Conservation (phyloP, 495 filamentous ascomycete genomes). For the Neurospora sp. region DNA sequence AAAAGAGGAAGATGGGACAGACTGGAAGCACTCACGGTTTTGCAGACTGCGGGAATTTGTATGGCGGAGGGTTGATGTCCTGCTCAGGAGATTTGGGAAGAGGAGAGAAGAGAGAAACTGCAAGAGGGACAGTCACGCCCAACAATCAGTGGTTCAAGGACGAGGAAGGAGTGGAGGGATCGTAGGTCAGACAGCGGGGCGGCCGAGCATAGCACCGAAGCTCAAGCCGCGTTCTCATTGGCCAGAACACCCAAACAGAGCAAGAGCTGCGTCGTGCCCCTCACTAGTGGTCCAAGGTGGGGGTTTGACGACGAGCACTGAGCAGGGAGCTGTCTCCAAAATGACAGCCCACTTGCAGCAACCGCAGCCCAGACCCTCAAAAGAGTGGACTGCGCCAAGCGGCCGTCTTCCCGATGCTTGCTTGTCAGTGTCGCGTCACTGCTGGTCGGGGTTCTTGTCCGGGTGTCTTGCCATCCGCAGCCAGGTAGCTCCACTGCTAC, state of each 20-base stretch:
- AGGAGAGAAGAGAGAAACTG: not conserved
- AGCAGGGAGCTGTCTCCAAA: not conserved
- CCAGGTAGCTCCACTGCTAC: not conserved
- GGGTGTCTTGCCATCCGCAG: not conserved
- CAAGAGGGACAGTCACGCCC: not conserved
- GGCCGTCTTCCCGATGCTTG: not conserved
- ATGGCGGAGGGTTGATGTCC: not conserved
- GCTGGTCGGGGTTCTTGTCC: not conserved
- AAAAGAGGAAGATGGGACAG: not conserved
- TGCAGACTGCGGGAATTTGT: not conserved
- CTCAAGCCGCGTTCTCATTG: not conserved
- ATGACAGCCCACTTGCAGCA: not conserved
- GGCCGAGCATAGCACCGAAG: not conserved
- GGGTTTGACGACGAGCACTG: not conserved
- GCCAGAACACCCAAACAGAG: not conserved
- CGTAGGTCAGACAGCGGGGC: not conserved
- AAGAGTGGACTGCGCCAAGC: not conserved
- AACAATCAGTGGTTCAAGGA: not conserved
- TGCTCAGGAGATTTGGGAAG: not conserved
- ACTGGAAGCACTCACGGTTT: not conserved
- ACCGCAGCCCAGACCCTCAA: not conserved
- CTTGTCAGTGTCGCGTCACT: not conserved
- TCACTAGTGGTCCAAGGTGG: not conserved
- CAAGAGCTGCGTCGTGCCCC: not conserved
- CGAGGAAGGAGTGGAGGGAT: not conserved